Evolutionary conservation across 345 rosid species (phyloP), one percentile per base, ranked within the genome.

Genomic region (Cardamine resedifolia): DNA sequence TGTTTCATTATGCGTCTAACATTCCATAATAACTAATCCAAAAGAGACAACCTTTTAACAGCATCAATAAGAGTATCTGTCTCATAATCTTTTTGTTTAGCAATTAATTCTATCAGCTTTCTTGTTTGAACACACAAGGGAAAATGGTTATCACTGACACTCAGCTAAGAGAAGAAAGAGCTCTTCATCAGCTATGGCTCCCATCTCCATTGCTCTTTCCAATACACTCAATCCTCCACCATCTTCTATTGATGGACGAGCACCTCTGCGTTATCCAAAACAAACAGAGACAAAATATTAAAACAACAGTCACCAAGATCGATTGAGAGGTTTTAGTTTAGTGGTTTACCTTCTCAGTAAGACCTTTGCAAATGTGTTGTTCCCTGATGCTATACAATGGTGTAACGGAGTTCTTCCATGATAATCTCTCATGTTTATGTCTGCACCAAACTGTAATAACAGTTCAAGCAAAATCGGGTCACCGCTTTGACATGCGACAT

Each of bases 151-250:
- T 55, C 26, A 78, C 48, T 79, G n/a, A n/a, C 82, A 76, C 77
- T 85, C 94, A n/a, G 86, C 77, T 33, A 92, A 87, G 78, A 88
- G 49, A 71, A 89, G 73, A 68, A 92, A 89, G 23, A 92, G 82
- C 71, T 89, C 85, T 72, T 89, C 98, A 34, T 92, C 94, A 2
- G 89, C 74, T 48, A 92, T 89, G 34, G 98, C 90, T 69, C 98
- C 98, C 79, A 84, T 88, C 79, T 89, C 98, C 98, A 89, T 92
- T 18, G 92, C 90, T 73, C 98, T 88, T 72, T 89, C 98, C 64
- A 92, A 75, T 15, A 83, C 88, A 70, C 83, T 86, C 59, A 84
- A 81, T 10, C 98, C 96, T 50, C 85, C 85, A 8, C 80, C 83
- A 70, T 92, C 98, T 75, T 80, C 85, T 64, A 86, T 69, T 0